Base-by-base conservation (phyloP, 768 basidiomycete species). In the Mycena vulgaris region DNA sequence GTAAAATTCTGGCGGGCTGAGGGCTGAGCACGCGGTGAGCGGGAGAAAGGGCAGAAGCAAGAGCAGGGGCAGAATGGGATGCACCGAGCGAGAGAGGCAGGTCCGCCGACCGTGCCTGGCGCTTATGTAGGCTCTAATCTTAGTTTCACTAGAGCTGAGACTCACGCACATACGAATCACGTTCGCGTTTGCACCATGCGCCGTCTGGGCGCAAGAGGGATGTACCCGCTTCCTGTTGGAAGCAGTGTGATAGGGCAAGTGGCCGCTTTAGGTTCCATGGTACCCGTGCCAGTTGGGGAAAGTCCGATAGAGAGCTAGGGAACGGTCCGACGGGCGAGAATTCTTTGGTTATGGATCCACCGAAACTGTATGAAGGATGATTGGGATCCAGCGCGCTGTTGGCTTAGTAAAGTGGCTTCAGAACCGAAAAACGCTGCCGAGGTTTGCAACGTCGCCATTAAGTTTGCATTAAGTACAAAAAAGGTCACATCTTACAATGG, bases 1-100 rank as follows among this genome's bases (percentile, higher is more conserved):
- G n/a, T 67, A 59, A n/a, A 52, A 67, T 21, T 67, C 66, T 13
- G 56, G 49, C 19, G 21, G 48, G 17, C 23, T 60, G 17, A 58
- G 47, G 17, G 40, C 35, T 6, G 53, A 13, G 16, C 17, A 16
- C 6, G 17, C 62, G 19, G 23, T 13, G 4, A 64, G 23, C 0
- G 35, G 47, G 23, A 37, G 23, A 13, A 21, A 21, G 6, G 45
- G 4, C 21, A 8, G 5, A n/a, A n/a, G n/a, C n/a, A n/a, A n/a
- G n/a, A n/a, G 17, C 19, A 30, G 5, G 11, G 31, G 21, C 14
- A n/a, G 3, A 13, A 35, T 11, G 8, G 13, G 19, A 47, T 25
- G 31, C 59, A 60, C 48, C 17, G 39, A 14, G 35, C 6, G 35
- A 37, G 37, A 28, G 10, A 39, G 37, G 25, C 7, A 27, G 19